Evolutionary conservation across 2,329 filamentous ascomycete species (phyloP).

Genomic region (Pyricularia grisea): DNA sequence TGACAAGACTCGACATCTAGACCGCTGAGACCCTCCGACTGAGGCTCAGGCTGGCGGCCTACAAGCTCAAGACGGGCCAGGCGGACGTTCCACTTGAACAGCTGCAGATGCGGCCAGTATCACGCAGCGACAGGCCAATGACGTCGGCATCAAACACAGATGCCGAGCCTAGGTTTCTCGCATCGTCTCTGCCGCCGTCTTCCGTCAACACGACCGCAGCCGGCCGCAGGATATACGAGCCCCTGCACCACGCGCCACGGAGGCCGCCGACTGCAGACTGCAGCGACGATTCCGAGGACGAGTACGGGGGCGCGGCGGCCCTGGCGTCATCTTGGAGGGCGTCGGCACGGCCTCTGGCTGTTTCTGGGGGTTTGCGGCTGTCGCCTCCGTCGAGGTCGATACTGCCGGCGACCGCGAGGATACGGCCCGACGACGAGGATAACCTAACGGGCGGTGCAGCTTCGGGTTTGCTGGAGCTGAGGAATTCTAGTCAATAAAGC

Average conservation of each 20-base stretch:
- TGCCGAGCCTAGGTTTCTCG: background rate
- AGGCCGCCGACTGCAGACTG: background rate
- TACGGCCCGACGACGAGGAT: background rate
- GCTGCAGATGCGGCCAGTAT: constrained; percentile 33
- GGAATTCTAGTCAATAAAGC: background rate
- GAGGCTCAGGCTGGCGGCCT: constrained; percentile 61
- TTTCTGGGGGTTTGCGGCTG: background rate
- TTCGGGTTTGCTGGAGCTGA: background rate
- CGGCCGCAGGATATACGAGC: background rate
- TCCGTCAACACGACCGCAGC: background rate
- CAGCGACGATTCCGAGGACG: background rate
- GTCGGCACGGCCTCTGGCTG: background rate
- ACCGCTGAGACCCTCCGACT: constrained; percentile 57
- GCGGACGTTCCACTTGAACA: constrained; percentile 53
- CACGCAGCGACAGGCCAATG: background rate
- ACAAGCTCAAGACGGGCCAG: constrained; percentile 69
- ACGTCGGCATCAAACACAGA: background rate
- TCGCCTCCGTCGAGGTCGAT: background rate
- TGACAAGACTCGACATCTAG: constrained; percentile 22
- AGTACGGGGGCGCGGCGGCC: background rate
- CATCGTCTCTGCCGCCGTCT: background rate
- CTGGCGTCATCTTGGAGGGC: background rate
- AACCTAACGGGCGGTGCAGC: background rate
- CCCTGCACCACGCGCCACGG: background rate
- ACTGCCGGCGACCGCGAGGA: background rate